Base-by-base conservation (phyloP, 352 stramenopile species). In the Globisporangium alternatum region DNA sequence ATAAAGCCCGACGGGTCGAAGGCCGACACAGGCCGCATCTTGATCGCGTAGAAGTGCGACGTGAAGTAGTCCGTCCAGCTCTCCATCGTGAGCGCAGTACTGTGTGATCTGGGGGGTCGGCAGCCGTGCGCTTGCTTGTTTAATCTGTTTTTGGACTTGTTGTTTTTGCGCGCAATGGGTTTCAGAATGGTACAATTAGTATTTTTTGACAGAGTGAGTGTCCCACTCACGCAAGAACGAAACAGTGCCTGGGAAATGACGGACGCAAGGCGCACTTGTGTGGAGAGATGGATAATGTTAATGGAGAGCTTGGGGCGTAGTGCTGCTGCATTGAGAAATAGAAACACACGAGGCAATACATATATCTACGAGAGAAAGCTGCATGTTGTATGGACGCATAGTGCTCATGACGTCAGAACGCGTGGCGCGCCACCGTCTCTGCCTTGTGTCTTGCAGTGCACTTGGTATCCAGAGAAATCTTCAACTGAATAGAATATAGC, bases 1-100 rank as follows among this genome's bases (percentile, higher is more conserved):
- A 95, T 81, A 70, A 93, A 95, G 58, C 86, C 86, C 30, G 86
- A 91, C 49, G 86, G 86, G 55, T 95, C 86, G 60, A 95, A 95
- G 30, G 81, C 83, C 70, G 86, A 95, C 59, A 93, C 86, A 33
- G 86, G 86, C 17, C 81, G 80, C 69, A 88, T 88, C 70, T 92
- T 90, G 76, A 91, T 82, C 39, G 79, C 83, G 77, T 92, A 90
- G 73, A 95, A 95, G 66, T 95, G 86, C 60, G 84, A 86, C 41
- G 79, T 83, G 63, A 92, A 87, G 75, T 91, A 91, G 63, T 79
- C 68, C 30, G 67, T 77, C 84, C 80, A 93, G 75, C 68, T 83
- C 68, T 87, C 80, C 83, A 91, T 90, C 3, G 15, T 63, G 2
- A 19, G 48, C 39, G 48, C 22, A 47, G 9, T 19, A 21, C 43